These are phyloP conservation scores for Paraurostyla sp. DNA, from an alignment of 73 alveolate species.

Conservation along the genomic window DNA sequence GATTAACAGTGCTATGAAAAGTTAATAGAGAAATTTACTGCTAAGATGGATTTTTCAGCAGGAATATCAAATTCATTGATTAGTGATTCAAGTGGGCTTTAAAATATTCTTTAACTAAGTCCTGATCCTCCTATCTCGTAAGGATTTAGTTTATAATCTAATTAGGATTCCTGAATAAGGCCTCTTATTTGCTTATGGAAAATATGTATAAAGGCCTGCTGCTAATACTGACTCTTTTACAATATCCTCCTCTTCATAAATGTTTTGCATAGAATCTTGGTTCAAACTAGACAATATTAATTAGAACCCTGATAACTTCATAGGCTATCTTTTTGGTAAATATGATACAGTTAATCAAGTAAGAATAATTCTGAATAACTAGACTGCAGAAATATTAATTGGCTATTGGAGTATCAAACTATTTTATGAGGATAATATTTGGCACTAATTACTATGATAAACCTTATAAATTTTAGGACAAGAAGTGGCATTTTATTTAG, in stretches of 20 bases:
- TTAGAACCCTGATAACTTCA: not conserved
- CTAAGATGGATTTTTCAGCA: constrained; percentile 43
- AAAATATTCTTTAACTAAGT: not conserved
- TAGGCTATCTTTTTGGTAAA: constrained; percentile 18
- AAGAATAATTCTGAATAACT: not conserved
- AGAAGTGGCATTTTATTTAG: constrained; percentile 38
- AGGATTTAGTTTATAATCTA: not conserved
- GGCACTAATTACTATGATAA: constrained; percentile 20
- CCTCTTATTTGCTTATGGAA: constrained; percentile 6
- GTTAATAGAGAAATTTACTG: not conserved
- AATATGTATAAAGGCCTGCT: not conserved
- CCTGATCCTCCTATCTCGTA: not conserved
- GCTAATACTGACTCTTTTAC: not conserved
- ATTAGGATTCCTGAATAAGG: constrained; percentile 45
- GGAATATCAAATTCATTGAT: not conserved
- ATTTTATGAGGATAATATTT: constrained; percentile 26
- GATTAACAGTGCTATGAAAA: constrained; percentile 23
- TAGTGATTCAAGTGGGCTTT: constrained; percentile 29
- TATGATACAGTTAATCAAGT: constrained; percentile 19
- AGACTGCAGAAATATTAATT: not conserved
- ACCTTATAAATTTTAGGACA: not conserved
- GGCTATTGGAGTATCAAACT: constrained; percentile 38
- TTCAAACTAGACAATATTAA: constrained; percentile 22
- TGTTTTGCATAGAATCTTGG: constrained; percentile 55
- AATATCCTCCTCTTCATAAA: not conserved